These are phyloP conservation scores for Nicotiana tomentosiformis DNA, from an alignment of 257 asterid species.

Conservation along the genomic window DNA sequence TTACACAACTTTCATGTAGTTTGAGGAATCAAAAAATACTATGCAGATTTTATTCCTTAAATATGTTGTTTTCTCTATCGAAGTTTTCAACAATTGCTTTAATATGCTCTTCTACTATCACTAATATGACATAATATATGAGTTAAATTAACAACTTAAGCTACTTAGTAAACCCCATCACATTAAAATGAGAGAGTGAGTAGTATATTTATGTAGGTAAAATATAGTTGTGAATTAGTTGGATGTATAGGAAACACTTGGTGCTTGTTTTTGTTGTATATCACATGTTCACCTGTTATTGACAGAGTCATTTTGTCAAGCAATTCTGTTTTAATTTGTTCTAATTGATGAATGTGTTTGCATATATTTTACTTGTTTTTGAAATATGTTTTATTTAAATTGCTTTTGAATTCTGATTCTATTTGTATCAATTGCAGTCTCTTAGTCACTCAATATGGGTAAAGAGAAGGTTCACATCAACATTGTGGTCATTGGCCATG, in stretches of 20 bases:
- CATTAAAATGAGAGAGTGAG: too few relatives aligned
- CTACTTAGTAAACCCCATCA: too few relatives aligned
- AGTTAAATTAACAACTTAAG: too few relatives aligned
- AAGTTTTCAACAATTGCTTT: not conserved
- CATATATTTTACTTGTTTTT: not conserved
- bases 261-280: too few relatives aligned
- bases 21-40: not conserved
- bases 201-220: too few relatives aligned
- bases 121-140: too few relatives aligned
- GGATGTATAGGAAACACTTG: too few relatives aligned
- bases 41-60: too few relatives aligned
- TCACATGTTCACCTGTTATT: not conserved
- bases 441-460: conserved; percentile 15
- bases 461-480: conserved; percentile 39
- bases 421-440: not conserved
- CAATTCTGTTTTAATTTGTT: not conserved
- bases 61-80: too few relatives aligned
- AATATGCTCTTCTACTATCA: not conserved
- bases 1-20: not conserved
- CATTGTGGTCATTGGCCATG: conserved; percentile 51
- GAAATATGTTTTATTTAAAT: not conserved
- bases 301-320: not conserved
- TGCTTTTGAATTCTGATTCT: not conserved
- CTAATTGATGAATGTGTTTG: not conserved
- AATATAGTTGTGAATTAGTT: not conserved